Percentiles rank a stretch among this genome's conserved stretches.
These are phyloP conservation scores for Ceratobasidium theobromae DNA, from an alignment of 1,284 basidiomycete species.

Conservation along the genomic window DNA sequence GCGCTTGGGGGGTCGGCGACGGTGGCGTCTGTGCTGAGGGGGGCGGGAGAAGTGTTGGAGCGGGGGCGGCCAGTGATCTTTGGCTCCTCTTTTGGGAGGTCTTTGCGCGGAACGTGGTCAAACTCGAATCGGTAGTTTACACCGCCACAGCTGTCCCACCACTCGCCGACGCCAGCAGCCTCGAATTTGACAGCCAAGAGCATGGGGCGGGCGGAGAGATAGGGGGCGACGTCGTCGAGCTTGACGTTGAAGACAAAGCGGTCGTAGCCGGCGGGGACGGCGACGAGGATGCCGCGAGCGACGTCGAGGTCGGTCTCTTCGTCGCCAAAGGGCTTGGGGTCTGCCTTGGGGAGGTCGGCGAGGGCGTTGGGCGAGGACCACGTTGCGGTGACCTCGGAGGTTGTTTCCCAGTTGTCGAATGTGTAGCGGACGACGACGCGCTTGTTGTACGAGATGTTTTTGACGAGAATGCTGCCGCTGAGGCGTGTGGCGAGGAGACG, in stretches of 20 bases:
- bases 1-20: conserved; percentile 6
- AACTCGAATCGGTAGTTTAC: conserved; percentile 50
- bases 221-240: conserved; percentile 71
- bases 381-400: conserved; percentile 51
- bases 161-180: conserved; percentile 45
- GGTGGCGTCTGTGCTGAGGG: conserved; percentile 7
- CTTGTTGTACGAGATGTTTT: conserved; percentile 54
- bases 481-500: conserved; percentile 49
- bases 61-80: conserved; percentile 10
- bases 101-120: conserved; percentile 32
- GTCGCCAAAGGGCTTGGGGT: conserved; percentile 17
- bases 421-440: conserved; percentile 54
- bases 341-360: conserved; percentile 7
- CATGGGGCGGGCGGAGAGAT: conserved; percentile 62
- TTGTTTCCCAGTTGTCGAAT: conserved; percentile 56
- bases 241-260: conserved; percentile 56
- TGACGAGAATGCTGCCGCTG: conserved; percentile 50
- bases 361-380: conserved; percentile 37
- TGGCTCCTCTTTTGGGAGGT: not conserved
- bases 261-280: conserved; percentile 42
- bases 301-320: conserved; percentile 23
- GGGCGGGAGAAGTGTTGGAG: conserved; percentile 24
- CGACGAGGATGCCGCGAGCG: conserved; percentile 15
- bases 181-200: conserved; percentile 68
- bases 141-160: conserved; percentile 51